Evolutionary conservation across 441 rosid species (phyloP).

Genomic region (Aquilaria agallochum): DNA sequence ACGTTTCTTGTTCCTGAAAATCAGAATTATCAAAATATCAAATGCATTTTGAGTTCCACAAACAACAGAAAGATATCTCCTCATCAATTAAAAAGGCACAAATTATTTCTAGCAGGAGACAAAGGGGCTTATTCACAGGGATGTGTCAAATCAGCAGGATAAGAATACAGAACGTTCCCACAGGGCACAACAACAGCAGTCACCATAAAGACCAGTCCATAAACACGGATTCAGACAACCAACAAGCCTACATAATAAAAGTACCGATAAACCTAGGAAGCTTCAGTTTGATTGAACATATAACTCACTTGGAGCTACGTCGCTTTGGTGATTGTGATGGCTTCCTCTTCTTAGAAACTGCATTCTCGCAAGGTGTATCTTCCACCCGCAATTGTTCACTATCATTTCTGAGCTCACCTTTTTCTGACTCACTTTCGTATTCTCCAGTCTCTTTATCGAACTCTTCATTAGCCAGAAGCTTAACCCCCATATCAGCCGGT

Average conservation of each 20-base stretch:
- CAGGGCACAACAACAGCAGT: not conserved
- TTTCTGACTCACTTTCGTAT: constrained; percentile 52
- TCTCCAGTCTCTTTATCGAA: constrained; percentile 63
- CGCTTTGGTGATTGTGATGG: constrained; percentile 52
- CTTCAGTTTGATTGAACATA: not conserved
- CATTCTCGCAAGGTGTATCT: constrained; percentile 27
- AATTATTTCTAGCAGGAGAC: too few species aligned
- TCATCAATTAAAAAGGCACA: too few species aligned
- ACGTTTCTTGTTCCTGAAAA: constrained; percentile 63
- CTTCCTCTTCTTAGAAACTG: constrained; percentile 69
- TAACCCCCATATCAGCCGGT: constrained; percentile 25
- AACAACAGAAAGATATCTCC: too few species aligned
- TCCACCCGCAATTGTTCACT: constrained; percentile 25
- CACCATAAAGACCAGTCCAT: not conserved
- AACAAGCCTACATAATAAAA: not conserved
- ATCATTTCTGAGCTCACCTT: constrained; percentile 19
- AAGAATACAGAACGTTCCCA: too few species aligned
- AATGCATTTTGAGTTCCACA: not conserved
- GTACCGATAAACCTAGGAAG: not conserved
- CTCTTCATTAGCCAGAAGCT: constrained; percentile 64
- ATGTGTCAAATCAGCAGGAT: too few species aligned
- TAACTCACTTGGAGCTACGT: constrained; percentile 51
- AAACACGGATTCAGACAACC: too few species aligned
- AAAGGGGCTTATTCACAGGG: too few species aligned
- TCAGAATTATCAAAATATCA: constrained; percentile 7